These are phyloP conservation scores for Verticillium isaacii DNA, from an alignment of 2,329 filamentous ascomycete genomes.

Conservation along the genomic window DNA sequence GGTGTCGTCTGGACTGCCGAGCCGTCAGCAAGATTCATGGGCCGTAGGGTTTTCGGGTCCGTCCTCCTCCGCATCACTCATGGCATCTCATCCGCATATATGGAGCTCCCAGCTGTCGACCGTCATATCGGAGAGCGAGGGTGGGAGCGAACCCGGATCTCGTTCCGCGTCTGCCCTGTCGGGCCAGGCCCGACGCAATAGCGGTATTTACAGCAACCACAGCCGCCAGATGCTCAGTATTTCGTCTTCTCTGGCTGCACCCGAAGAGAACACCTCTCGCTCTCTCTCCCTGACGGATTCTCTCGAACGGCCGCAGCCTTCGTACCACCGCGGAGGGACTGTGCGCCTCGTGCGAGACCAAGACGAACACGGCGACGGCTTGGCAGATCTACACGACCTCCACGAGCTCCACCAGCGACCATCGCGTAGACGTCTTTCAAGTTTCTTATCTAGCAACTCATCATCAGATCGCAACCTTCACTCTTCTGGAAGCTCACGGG, in stretches of 20 bases:
- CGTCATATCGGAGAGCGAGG: conserved; percentile 58
- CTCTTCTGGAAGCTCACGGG: conserved; percentile 44
- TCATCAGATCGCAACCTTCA: conserved; percentile 50
- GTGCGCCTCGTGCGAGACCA: conserved; percentile 48
- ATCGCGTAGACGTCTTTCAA: conserved; percentile 49
- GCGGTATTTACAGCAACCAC: conserved; percentile 43
- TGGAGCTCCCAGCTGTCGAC: conserved; percentile 63
- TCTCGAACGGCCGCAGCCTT: conserved; percentile 44
- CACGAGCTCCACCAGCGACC: conserved; percentile 47
- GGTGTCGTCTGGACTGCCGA: conserved; percentile 22
- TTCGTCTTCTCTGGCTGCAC: conserved; percentile 44
- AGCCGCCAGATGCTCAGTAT: conserved; percentile 54
- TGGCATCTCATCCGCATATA: conserved; percentile 42
- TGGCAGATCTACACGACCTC: conserved; percentile 54
- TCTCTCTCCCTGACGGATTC: conserved; percentile 38
- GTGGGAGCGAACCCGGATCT: conserved; percentile 42
- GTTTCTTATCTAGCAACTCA: conserved; percentile 41
- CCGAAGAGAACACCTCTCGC: conserved; percentile 35
- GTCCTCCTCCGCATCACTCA: neutral
- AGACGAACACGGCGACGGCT: conserved; percentile 60
- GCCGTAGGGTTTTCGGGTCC: conserved; percentile 7
- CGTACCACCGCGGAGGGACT: conserved; percentile 34
- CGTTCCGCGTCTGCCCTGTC: conserved; percentile 41
- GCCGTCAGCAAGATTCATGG: conserved; percentile 22
- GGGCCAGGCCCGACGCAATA: conserved; percentile 39